These are phyloP conservation scores for Exophiala alcalophila DNA, from an alignment of 2,329 filamentous ascomycete species.

Conservation along the genomic window DNA sequence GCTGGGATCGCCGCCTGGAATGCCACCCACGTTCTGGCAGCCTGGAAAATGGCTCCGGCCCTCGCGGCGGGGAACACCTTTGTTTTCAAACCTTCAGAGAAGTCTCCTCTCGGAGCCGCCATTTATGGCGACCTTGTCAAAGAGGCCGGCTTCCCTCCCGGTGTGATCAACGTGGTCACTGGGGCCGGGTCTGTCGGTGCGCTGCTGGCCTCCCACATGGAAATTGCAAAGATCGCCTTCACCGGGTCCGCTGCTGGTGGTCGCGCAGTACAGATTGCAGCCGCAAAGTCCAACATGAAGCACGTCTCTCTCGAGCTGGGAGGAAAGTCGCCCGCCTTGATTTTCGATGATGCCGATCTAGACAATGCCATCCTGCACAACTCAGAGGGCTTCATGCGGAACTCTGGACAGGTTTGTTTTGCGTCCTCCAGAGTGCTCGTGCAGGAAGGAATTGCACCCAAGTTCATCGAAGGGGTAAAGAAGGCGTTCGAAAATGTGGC, in stretches of 20 bases:
- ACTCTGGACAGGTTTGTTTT: conserved; percentile 64
- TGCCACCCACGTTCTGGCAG: conserved; percentile 69
- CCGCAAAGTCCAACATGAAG: conserved; percentile 47
- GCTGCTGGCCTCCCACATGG: conserved; percentile 40
- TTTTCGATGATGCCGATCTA: conserved; percentile 65
- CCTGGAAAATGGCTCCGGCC: conserved; percentile 61
- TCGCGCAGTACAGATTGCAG: conserved; percentile 40
- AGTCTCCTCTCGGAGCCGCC: conserved; percentile 55
- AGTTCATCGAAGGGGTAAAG: conserved; percentile 59
- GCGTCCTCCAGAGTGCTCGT: conserved; percentile 64
- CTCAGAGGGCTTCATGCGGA: conserved; percentile 55
- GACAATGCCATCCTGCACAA: conserved; percentile 68
- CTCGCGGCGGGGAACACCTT: conserved; percentile 58
- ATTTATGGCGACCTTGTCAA: conserved; percentile 65
- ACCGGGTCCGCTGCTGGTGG: conserved; percentile 40
- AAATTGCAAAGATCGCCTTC: conserved; percentile 44
- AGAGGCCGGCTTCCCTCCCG: conserved; percentile 73
- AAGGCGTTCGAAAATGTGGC: conserved; percentile 37
- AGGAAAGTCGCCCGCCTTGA: conserved; percentile 63
- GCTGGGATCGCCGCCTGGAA: conserved; percentile 80
- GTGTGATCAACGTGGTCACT: conserved; percentile 52
- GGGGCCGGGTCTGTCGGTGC: conserved; percentile 34
- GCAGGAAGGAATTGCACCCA: conserved; percentile 59
- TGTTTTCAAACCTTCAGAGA: conserved; percentile 57
- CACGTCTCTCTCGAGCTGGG: conserved; percentile 64